These are phyloP conservation scores for Backusella tuberculispora DNA, from an alignment of 192 early-diverging fungal genomes.

Conservation along the genomic window DNA sequence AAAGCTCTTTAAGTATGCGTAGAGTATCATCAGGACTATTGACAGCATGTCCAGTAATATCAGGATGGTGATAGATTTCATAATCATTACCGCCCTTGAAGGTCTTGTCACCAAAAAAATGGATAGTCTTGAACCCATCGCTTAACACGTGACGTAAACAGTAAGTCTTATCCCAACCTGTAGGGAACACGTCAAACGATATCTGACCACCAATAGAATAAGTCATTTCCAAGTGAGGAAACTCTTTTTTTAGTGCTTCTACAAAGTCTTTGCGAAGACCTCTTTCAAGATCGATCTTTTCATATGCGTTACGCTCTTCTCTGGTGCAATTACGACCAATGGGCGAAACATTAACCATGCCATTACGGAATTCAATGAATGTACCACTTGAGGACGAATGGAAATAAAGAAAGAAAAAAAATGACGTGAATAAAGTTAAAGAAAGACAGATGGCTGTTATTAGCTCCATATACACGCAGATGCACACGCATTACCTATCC, in stretches of 20 bases:
- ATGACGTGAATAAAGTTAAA: background rate
- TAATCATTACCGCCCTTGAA: constrained; percentile 98
- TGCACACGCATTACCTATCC: too few relatives aligned
- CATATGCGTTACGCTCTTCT: constrained; percentile 89
- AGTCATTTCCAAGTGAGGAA: constrained; percentile 83
- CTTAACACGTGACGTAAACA: constrained; percentile 87
- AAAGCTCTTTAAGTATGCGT: constrained; percentile 78
- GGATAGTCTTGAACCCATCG: constrained; percentile 87
- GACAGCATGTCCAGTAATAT: constrained; percentile 85
- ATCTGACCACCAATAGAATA: constrained; percentile 99
- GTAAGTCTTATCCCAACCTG: constrained; percentile 99
- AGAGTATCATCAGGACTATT: constrained; percentile 84
- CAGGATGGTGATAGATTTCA: constrained; percentile 88
- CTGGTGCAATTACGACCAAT: constrained; percentile 92
- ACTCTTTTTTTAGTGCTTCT: constrained; percentile 72
- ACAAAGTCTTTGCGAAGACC: constrained; percentile 85
- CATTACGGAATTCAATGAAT: constrained; percentile 97
- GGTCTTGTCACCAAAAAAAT: constrained; percentile 99
- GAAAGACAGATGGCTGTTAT: too few relatives aligned
- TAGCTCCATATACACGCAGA: too few relatives aligned
- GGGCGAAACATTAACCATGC: constrained; percentile 98
- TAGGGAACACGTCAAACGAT: constrained; percentile 97
- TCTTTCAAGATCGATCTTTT: constrained; percentile 87
- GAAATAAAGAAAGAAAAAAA: background rate
- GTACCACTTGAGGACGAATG: too few relatives aligned